Conservation (phyloP, 2,329 filamentous ascomycete species). For the Diaporthe sp. region DNA sequence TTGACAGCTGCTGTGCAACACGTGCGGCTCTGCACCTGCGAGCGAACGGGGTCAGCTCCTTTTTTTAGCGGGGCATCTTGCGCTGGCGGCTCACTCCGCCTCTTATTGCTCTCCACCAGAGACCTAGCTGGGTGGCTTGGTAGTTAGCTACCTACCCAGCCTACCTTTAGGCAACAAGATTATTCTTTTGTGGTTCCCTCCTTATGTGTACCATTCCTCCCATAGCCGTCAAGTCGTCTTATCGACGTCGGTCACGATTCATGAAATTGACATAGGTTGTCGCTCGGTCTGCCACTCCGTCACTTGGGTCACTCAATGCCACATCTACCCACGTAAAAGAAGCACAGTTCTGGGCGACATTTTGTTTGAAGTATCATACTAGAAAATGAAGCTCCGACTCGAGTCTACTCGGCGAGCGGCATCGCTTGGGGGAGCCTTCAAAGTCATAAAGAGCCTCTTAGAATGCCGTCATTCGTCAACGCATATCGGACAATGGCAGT, state of each 20-base stretch:
- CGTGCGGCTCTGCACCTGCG: constrained; percentile 17
- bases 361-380: not conserved
- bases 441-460: not conserved
- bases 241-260: not conserved
- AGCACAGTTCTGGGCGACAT: not conserved
- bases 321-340: not conserved
- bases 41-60: not conserved
- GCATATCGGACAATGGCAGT: too few relatives aligned
- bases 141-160: not conserved
- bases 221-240: not conserved
- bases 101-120: not conserved
- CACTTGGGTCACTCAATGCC: not conserved
- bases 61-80: not conserved
- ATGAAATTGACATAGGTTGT: not conserved
- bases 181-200: not conserved
- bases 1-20: constrained; percentile 17
- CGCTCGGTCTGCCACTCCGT: not conserved
- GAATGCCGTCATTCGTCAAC: too few relatives aligned
- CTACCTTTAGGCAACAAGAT: not conserved
- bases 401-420: too few relatives aligned
- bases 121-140: not conserved
- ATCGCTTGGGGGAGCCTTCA: too few relatives aligned
- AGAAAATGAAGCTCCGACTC: not conserved
- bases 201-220: not conserved
- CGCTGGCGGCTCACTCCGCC: not conserved